phyloP scores from a whole-genome alignment of 2,329 filamentous ascomycete genomes.

The Xylaria sp. region DNA sequence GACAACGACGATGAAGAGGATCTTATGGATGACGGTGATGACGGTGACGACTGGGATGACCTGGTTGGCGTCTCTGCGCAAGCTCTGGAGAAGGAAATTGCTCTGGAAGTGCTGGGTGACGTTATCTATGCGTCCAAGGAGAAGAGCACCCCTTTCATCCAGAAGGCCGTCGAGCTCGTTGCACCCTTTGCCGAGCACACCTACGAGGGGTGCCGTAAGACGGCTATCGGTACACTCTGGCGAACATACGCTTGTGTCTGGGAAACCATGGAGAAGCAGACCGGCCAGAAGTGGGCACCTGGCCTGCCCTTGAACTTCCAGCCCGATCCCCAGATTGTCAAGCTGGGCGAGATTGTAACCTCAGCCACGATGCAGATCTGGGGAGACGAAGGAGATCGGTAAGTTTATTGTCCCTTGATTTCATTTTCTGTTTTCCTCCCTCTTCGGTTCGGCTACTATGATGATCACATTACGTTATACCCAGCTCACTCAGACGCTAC shows the following conservation, averaged over 20 bases:
- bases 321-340: conserved; percentile 72
- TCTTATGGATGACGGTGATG: conserved; percentile 57
- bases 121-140: conserved; percentile 72
- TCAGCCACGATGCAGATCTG: conserved; percentile 79
- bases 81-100: conserved; percentile 94
- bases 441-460: conserved; percentile 45
- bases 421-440: conserved; percentile 18
- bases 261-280: conserved; percentile 74
- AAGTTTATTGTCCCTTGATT: conserved; percentile 47
- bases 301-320: conserved; percentile 78
- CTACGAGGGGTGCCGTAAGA: conserved; percentile 91
- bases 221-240: conserved; percentile 86
- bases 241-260: conserved; percentile 88
- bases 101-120: conserved; percentile 89
- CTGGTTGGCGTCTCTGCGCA: conserved; percentile 80
- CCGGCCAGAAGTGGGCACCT: conserved; percentile 78
- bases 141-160: conserved; percentile 56
- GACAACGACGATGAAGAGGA: conserved; percentile 54
- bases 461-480: conserved; percentile 92
- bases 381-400: conserved; percentile 90
- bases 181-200: conserved; percentile 78
- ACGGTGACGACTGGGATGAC: conserved; percentile 73
- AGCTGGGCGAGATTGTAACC: conserved; percentile 81
- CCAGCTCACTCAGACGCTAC: conserved; percentile 99
- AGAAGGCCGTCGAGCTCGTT: conserved; percentile 79